A percentile compares a stretch with the other conserved stretches of the same genome.
phyloP scores from a whole-genome alignment of 176 grass and related monocot genomes.

The Triticum urartu region DNA sequence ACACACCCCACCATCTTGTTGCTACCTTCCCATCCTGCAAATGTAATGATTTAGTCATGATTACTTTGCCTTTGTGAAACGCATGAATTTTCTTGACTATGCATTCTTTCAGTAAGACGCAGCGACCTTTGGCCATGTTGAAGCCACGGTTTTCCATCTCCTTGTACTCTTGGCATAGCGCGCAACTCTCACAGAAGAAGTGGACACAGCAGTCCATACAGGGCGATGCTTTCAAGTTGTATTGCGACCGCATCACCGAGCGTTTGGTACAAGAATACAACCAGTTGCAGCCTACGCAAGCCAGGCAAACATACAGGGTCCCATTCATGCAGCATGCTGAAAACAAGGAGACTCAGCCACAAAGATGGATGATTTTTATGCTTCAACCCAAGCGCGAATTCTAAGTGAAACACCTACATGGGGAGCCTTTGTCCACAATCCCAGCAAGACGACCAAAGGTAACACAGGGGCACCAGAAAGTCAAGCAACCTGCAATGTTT shows the following conservation, averaged over 20 bases:
- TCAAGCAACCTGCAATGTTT: conserved; percentile 43
- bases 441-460: conserved; percentile 53
- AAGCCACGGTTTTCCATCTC: conserved; percentile 59
- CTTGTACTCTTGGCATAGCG: conserved; percentile 65
- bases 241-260: conserved; percentile 40
- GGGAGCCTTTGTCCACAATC: conserved; percentile 57
- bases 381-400: not conserved
- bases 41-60: conserved; percentile 20
- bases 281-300: conserved; percentile 34
- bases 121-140: conserved; percentile 57
- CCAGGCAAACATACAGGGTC: conserved; percentile 37
- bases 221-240: conserved; percentile 42
- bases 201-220: conserved; percentile 76
- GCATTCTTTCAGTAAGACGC: not conserved
- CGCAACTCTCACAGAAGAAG: conserved; percentile 51
- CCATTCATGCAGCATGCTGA: conserved; percentile 50
- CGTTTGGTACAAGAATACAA: conserved; percentile 59
- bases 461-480: conserved; percentile 68
- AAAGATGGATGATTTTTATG: not conserved
- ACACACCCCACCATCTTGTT: conserved; percentile 47
- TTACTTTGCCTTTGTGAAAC: not conserved
- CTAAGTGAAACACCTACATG: conserved; percentile 35
- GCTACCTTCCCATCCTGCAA: conserved; percentile 55
- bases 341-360: not conserved
- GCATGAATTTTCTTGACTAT: not conserved